phyloP scores from a whole-genome alignment of 805 yeast genomes.

The Starmerella geochares region DNA sequence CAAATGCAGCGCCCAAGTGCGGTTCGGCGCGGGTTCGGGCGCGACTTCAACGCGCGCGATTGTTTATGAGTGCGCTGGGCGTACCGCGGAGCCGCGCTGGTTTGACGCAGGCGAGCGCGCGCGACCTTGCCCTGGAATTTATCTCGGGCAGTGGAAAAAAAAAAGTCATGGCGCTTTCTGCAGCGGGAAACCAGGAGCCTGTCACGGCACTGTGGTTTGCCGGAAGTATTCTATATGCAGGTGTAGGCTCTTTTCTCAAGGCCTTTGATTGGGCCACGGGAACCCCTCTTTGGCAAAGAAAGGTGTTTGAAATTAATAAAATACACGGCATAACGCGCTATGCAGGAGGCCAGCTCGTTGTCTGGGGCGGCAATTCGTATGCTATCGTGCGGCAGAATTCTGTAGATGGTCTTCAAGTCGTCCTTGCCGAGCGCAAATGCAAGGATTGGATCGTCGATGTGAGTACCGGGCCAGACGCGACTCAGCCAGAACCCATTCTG shows the following conservation, averaged over 20 bases:
- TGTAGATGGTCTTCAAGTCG: background rate
- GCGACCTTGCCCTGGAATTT: slow-evolving; percentile 1
- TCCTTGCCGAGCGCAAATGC: slow-evolving; percentile 29
- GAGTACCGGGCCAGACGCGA: slow-evolving; percentile 34
- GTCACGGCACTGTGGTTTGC: slow-evolving; percentile 50
- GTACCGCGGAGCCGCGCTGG: background rate
- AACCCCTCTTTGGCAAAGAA: slow-evolving; percentile 33
- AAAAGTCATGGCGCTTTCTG: slow-evolving; percentile 2
- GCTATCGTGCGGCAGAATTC: slow-evolving; percentile 12
- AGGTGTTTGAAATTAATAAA: slow-evolving; percentile 60
- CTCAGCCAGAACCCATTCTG: slow-evolving; percentile 30
- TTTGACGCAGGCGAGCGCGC: background rate
- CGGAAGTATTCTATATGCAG: slow-evolving; percentile 41
- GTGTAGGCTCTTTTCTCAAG: slow-evolving; percentile 60
- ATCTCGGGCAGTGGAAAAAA: background rate
- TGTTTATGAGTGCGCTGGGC: background rate
- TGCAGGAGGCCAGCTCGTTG: slow-evolving; percentile 28
- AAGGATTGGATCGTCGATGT: slow-evolving; percentile 74
- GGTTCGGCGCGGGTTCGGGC: background rate
- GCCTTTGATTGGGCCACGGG: slow-evolving; percentile 41
- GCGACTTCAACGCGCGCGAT: background rate
- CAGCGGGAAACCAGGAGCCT: slow-evolving; percentile 39
- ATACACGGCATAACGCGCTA: slow-evolving; percentile 55
- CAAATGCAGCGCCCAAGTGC: background rate
- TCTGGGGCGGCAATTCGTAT: slow-evolving; percentile 60